These are phyloP conservation scores for Oryza glumipatula DNA, from an alignment of 176 grass and related monocot species.

Conservation along the genomic window DNA sequence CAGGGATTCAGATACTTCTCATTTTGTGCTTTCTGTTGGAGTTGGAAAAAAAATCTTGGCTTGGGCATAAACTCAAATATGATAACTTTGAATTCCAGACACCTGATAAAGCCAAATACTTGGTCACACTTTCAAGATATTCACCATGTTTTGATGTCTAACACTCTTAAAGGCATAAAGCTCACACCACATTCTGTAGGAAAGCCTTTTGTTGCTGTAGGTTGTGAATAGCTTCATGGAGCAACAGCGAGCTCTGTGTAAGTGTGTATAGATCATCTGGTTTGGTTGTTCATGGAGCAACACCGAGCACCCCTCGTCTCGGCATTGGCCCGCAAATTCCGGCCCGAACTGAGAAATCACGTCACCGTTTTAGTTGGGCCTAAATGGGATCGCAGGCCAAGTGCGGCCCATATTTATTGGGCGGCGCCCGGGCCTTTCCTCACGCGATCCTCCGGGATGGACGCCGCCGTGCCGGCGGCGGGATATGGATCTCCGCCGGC, in stretches of 20 bases:
- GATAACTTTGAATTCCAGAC: neutral
- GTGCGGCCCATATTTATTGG: too few relatives aligned
- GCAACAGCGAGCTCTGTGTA: too few relatives aligned
- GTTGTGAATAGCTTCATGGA: neutral
- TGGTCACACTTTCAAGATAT: neutral
- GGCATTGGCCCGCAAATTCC: too few relatives aligned
- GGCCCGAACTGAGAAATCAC: too few relatives aligned
- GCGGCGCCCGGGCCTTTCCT: too few relatives aligned
- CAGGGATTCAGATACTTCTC: neutral
- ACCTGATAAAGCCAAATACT: neutral
- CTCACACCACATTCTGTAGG: neutral
- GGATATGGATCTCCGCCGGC: too few relatives aligned
- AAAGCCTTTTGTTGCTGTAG: neutral
- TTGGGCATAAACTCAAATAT: neutral
- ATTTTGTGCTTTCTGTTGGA: neutral
- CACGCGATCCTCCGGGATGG: too few relatives aligned
- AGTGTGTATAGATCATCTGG: too few relatives aligned
- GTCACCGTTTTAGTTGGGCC: neutral
- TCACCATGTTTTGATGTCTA: neutral
- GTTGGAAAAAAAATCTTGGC: neutral
- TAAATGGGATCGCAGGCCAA: neutral
- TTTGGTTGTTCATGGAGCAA: too few relatives aligned
- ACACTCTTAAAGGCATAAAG: too few relatives aligned
- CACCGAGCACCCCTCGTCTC: too few relatives aligned
- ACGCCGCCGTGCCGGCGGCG: too few relatives aligned